Conservation (phyloP, 176 grass and related monocot genomes). For the Eleusine coracana region DNA sequence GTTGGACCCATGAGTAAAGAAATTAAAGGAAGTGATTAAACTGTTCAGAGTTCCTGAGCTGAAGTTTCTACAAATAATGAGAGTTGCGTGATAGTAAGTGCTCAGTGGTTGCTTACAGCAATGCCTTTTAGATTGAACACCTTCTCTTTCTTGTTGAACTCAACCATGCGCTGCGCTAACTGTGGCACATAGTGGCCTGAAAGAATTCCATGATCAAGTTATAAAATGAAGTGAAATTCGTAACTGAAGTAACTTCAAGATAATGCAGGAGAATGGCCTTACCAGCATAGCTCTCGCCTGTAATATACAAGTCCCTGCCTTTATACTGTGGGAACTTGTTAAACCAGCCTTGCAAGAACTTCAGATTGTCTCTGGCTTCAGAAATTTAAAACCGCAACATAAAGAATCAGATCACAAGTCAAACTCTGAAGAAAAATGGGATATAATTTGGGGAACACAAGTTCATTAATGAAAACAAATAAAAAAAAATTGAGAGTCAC, state of each 20-base stretch:
- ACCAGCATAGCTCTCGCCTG: constrained; percentile 98
- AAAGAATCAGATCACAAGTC: not conserved
- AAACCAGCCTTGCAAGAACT: constrained; percentile 86
- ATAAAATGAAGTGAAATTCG: not conserved
- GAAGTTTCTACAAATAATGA: not conserved
- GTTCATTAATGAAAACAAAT: no score
- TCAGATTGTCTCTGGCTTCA: constrained; percentile 85
- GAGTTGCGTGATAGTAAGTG: not conserved
- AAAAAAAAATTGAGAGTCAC: not conserved
- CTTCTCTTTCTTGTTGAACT: constrained; percentile 77
- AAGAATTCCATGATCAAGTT: not conserved
- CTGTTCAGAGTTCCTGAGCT: not conserved
- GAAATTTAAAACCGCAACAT: constrained; percentile 2
- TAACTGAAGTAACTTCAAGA: not conserved
- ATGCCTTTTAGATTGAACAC: constrained; percentile 97
- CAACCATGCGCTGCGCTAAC: constrained; percentile 75
- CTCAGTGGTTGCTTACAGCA: constrained; percentile 63
- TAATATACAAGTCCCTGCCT: constrained; percentile 74
- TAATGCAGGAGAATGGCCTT: not conserved
- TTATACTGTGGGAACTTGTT: constrained; percentile 85
- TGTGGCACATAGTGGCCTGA: constrained; percentile 90
- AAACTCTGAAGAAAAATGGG: not conserved
- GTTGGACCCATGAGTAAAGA: not conserved
- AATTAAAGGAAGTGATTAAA: not conserved
- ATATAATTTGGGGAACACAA: not conserved